Evolutionary conservation across 2,329 filamentous ascomycete genomes (phyloP), one percentile per base, ranked within the genome.

Genomic region (Neopestalotiopsis rosae): DNA sequence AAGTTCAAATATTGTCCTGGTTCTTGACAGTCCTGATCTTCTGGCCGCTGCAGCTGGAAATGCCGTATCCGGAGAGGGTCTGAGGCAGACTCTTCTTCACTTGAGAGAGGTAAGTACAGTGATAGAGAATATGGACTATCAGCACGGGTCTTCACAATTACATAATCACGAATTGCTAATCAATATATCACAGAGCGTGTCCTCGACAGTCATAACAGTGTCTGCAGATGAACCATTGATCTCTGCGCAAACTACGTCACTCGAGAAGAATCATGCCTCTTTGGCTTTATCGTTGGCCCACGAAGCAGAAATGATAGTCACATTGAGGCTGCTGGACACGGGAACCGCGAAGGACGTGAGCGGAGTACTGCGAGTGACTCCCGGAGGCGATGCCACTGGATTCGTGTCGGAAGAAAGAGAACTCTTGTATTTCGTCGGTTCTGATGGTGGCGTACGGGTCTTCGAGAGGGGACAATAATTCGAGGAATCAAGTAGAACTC

Each of bases 321-420:
- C 92, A 70, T 82, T 96, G 69, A 86, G 95, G 66, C 86, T 91
- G 76, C 80, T 98, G 70, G 94, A 97, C 76, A 97, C 94, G 0
- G 95, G 95, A 0, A 90, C 91, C n/a, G 95, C 95, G 71, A 91
- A 88, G 77, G 95, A 98, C 80, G 93, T 98, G 40, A 97, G 93
- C 81, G 95, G 95, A 2, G 94, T 97, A 58, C 76, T 98, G 71
- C 88, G 94, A 72, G 85, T 96, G 64, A 95, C 92, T 20, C 85
- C 86, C 59, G 90, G 90, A 3, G 82, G 79, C 57, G 70, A 69
- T 32, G 74, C 66, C 61, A 71, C 65, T 10, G 75, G 76, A 34
- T 71, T 66, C 38, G 74, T 71, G 28, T 75, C 83, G 1, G 86
- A 87, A 72, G 86, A 93, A 74, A 89, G 85, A 71, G 95, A 98